Evolutionary conservation across 83 land plant species (phyloP), one percentile per base, ranked within the genome.

Genomic region (Picea engelmannii): DNA sequence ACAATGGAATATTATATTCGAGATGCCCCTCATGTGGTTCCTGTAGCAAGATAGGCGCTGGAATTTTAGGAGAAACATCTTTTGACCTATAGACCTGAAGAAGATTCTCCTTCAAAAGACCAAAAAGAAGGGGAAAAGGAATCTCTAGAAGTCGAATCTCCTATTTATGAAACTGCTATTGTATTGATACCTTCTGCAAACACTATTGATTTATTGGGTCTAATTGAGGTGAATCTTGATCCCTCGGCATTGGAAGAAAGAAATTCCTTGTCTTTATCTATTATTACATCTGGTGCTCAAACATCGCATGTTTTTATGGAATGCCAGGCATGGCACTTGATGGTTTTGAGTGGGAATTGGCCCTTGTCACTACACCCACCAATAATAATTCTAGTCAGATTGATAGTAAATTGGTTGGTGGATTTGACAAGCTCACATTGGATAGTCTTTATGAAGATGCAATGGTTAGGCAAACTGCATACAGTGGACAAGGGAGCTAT

Each of bases 221-320:
- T 94, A 77, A 86, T 79, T 78, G 97, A 92, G 78, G 59, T 83
- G 27, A 82, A 87, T 82, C 91, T 94, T 24, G 70, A 81, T 82
- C 90, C 92, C 23, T 78, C 83, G 23, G 88, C 87, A 47, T 60
- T 94, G 74, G 96, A 92, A 71, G 95, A 92, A 61, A 86, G 85
- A 79, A 95, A 95, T 86, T 95, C 95, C 12, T 81, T 96, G 81
- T 92, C 97, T 75, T 93, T 93, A 66, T 95, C 98, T 5, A 96
- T 96, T 73, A 84, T 96, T 75, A 92, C 88, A 80, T 86, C 90
- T 74, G 95, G 95, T 95, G 83, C 83, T 40, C 23, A 87, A 81
- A 76, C 84, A 52, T 64, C 82, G 4, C 84, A 82, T 44, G 65
- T 82, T 76, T 49, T 90, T 80, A 78, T 83, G 88, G 84, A 5